Base-by-base conservation (phyloP, 371 early-diverging fungal genomes). In the Actinomortierella ambigua region DNA sequence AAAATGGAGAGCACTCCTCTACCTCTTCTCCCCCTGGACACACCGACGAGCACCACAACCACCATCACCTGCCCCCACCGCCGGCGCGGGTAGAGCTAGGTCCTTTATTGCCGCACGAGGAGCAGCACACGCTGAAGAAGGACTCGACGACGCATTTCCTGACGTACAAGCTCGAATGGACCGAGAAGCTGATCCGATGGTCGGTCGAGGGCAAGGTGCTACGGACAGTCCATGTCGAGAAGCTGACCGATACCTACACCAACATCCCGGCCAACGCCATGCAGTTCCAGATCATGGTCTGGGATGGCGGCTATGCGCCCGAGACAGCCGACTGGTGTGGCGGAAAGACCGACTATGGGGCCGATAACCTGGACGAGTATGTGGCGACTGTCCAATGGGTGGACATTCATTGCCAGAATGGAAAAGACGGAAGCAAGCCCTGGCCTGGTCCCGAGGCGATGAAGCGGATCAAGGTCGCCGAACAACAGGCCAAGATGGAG, bases 401-500 rank as follows among this genome's bases (percentile, higher is more conserved):
- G 26, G 59, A 70, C 43, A 52, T 70, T 11, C 4, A n/a, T 2
- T 70, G 70, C 46, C 48, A 61, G 29, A 44, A 70, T 50, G 24
- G 51, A 2, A 70, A 61, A 41, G 70, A 70, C 34, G 65, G 70
- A 0, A 53, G 58, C 14, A 65, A 65, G 23, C 62, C 70, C 2
- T 70, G 70, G 70, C 70, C 70, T 2, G 70, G 70, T n/a, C 70
- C 57, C 2, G 65, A 70, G 1, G 70, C 70, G 0, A 6, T 43
- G 44, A 65, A 55, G 34, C 57, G 70, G 24, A 46, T 70, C 50
- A 65, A 70, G 52, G 18, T 22, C 26, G 61, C 61, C 0, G 43
- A 59, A 14, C 29, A 20, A 28, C n/a, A 51, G 3, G 51, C 51
- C n/a, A 20, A 39, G 41, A 15, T 39, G 27, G 22, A n/a, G 15